phyloP scores from a whole-genome alignment of 129 eudicot genomes.

The Solidago caesia region DNA sequence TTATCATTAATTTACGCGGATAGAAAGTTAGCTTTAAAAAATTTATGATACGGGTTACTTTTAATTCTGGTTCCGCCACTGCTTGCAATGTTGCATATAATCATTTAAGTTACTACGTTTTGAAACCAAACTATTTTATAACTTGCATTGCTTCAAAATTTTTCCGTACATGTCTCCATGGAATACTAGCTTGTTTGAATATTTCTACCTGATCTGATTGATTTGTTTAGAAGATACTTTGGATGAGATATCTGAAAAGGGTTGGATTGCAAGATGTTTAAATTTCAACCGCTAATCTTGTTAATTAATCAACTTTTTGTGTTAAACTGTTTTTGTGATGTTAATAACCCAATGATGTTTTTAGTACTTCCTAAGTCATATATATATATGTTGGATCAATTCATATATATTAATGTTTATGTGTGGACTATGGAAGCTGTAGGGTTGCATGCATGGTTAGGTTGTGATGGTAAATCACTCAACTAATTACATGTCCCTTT shows the following conservation, averaged over 20 bases:
- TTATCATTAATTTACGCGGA: too few species aligned
- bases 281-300: constrained; percentile 16
- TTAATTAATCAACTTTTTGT: neutral
- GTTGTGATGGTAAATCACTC: constrained; percentile 31
- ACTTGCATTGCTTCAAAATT: neutral
- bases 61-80: too few species aligned
- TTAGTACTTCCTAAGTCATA: constrained; percentile 30
- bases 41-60: too few species aligned
- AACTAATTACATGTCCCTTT: constrained; percentile 24
- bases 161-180: neutral
- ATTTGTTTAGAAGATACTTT: too few species aligned
- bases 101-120: neutral
- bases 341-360: constrained; percentile 6
- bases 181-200: neutral
- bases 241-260: neutral
- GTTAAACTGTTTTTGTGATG: constrained; percentile 2
- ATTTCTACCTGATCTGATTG: neutral
- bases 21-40: too few species aligned
- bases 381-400: neutral
- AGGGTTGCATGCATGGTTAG: constrained; percentile 19
- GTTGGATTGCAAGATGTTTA: neutral
- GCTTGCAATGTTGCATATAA: neutral
- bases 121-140: too few species aligned
- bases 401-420: neutral
- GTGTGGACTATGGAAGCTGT: too few species aligned